Base-by-base conservation (phyloP, 257 asterid genomes). In the Ilex aquifolium region DNA sequence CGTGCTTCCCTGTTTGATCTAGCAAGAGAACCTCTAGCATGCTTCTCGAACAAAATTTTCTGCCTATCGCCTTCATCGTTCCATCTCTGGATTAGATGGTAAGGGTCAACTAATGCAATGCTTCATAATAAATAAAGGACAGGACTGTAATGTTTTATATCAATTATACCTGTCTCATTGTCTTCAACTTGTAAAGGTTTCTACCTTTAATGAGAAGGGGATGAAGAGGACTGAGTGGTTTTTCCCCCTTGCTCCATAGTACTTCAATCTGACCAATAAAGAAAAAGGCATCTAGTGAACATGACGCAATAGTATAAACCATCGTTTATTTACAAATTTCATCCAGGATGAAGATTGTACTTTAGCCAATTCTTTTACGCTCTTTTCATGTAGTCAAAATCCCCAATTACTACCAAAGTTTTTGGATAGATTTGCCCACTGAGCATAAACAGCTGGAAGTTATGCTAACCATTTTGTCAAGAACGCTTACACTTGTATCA, bases 131-230 rank as follows among this genome's bases (percentile, higher is more conserved):
- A 15, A 53, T 6, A 53, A 17, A n/a, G 3, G 10, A 53, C 11
- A 53, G 31, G 8, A 53, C 14, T 6, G 31, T 3, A 53, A 15
- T 10, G 15, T 15, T 53, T 53, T 15, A 21, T 53, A 17, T 14
- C 4, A 36, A 51, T 36, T 67, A 32, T 14, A 86, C 98, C 97
- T 85, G 96, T 79, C 98, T 82, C 88, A 78, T 66, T 42, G 98
- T 91, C 16, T 80, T 82, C 68, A 86, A 55, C 69, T 88, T 77
- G 68, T 91, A 91, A 60, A 88, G 98, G 72, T 91, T 91, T 77
- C 97, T 77, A 62, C 97, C 98, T 80, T 91, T 88, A 59, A 91
- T 86, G 64, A 91, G 93, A 48, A 91, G 76, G 14, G 88, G 98
- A 80, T 86, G 97, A 70, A 91, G 95, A 8, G 95, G 92, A 65